Evolutionary conservation across 1,284 basidiomycete species (phyloP).

Genomic region (Cryptococcus sp.): DNA sequence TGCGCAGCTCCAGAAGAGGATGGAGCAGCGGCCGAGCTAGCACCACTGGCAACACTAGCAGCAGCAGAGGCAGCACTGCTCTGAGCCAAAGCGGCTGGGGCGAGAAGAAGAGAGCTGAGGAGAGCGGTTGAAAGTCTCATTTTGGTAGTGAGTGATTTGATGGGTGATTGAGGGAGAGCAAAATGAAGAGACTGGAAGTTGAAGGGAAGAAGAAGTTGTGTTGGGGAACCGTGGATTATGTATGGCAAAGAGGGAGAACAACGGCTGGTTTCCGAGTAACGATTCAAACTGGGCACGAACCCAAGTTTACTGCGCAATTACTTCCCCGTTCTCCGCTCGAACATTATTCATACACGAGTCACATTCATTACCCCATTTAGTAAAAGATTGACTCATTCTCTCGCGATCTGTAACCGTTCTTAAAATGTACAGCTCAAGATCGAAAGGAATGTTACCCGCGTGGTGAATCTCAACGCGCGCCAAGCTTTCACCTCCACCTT

Average conservation of each 20-base stretch:
- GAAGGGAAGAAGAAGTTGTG: background rate
- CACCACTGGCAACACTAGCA: background rate
- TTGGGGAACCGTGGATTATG: background rate
- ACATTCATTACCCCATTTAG: background rate
- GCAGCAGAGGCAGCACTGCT: conserved; percentile 2
- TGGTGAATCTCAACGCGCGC: background rate
- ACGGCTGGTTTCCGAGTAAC: background rate
- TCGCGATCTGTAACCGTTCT: background rate
- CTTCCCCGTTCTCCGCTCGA: background rate
- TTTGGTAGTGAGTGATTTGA: background rate
- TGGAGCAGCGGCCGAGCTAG: background rate
- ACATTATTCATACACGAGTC: background rate
- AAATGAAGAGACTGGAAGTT: background rate
- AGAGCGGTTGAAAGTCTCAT: background rate
- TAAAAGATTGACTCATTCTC: background rate
- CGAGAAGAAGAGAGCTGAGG: background rate
- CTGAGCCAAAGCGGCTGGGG: background rate
- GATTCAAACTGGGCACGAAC: background rate
- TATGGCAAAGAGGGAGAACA: background rate
- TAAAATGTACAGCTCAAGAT: too few relatives aligned
- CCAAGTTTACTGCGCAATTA: background rate
- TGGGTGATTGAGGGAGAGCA: too few relatives aligned
- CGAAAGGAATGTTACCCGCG: background rate
- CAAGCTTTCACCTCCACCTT: background rate
- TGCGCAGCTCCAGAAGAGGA: background rate